A percentile compares a stretch with the other conserved stretches of the same genome.
phyloP scores from a whole-genome alignment of 2,329 filamentous ascomycete species.

The Cryphonectria carpinicola region DNA sequence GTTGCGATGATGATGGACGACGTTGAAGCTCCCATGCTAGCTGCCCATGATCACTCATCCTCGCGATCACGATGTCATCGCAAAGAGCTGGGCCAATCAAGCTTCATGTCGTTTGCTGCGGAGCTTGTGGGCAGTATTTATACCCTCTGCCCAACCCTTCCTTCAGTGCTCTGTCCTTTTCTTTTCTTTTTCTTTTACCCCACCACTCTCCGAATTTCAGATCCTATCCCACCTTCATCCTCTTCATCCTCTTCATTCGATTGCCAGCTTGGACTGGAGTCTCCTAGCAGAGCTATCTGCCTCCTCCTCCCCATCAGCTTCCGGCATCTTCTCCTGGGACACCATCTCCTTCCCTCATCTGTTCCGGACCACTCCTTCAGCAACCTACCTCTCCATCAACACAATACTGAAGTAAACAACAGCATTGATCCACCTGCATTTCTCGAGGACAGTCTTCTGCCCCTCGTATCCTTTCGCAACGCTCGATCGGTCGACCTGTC shows the following conservation, averaged over 20 bases:
- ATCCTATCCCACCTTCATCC: neutral
- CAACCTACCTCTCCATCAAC: neutral
- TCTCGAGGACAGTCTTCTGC: neutral
- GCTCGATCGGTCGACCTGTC: neutral
- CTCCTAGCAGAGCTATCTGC: neutral
- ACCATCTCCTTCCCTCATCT: neutral
- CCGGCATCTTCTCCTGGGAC: neutral
- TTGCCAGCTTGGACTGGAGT: too few relatives aligned
- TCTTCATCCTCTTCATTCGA: neutral
- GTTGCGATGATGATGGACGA: neutral
- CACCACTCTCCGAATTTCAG: too few relatives aligned
- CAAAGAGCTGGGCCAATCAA: neutral
- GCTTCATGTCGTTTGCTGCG: neutral
- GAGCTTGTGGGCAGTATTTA: neutral
- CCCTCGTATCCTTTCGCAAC: neutral
- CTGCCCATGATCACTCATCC: neutral
- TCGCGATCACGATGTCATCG: neutral
- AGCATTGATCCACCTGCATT: conserved; percentile 5
- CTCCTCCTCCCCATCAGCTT: neutral
- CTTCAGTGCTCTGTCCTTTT: neutral
- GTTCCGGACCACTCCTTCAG: conserved; percentile 7
- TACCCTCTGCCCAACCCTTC: neutral
- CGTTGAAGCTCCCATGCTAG: neutral
- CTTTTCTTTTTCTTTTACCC: too few relatives aligned
- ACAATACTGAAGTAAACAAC: neutral